Evolutionary conservation across 2,329 filamentous ascomycete species (phyloP).

Genomic region (Rhinocladiella similis): DNA sequence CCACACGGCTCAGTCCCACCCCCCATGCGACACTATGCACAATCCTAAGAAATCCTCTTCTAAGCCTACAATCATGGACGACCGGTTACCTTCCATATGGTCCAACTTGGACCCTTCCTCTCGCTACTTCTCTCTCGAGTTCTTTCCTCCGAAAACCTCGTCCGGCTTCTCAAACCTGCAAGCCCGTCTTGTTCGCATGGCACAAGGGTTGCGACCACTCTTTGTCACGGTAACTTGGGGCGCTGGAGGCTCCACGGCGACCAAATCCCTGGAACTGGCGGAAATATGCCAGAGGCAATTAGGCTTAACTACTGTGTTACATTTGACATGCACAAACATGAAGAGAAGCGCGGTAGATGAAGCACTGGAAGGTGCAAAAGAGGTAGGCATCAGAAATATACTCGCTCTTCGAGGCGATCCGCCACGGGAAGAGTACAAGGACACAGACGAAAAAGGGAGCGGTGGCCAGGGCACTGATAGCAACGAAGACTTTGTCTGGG

Average conservation of each 20-base stretch:
- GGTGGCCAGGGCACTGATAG: conserved; percentile 46
- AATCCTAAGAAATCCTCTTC: too few species aligned
- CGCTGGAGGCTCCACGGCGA: conserved; percentile 86
- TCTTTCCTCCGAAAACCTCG: conserved; percentile 96
- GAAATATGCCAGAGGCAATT: conserved; percentile 93
- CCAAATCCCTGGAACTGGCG: conserved; percentile 88
- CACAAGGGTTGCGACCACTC: conserved; percentile 81
- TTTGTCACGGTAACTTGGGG: conserved; percentile 99
- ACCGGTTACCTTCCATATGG: conserved; percentile 27
- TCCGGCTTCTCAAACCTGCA: conserved; percentile 96
- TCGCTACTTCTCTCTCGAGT: conserved; percentile 94
- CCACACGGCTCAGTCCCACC: neutral
- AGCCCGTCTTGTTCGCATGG: conserved; percentile 91
- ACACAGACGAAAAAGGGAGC: conserved; percentile 52
- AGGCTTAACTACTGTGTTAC: conserved; percentile 89
- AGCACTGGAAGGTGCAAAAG: conserved; percentile 86
- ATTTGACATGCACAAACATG: conserved; percentile 98
- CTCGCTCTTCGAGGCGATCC: conserved; percentile 89
- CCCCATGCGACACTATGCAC: neutral
- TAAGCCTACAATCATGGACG: conserved; percentile 18
- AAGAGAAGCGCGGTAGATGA: conserved; percentile 81
- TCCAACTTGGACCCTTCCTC: conserved; percentile 70
- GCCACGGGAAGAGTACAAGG: conserved; percentile 83
- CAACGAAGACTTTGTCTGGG: conserved; percentile 76
- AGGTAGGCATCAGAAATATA: conserved; percentile 88